Evolutionary conservation across 2,329 filamentous ascomycete genomes (phyloP).

Genomic region (Phaeosphaeriaceae sp.): DNA sequence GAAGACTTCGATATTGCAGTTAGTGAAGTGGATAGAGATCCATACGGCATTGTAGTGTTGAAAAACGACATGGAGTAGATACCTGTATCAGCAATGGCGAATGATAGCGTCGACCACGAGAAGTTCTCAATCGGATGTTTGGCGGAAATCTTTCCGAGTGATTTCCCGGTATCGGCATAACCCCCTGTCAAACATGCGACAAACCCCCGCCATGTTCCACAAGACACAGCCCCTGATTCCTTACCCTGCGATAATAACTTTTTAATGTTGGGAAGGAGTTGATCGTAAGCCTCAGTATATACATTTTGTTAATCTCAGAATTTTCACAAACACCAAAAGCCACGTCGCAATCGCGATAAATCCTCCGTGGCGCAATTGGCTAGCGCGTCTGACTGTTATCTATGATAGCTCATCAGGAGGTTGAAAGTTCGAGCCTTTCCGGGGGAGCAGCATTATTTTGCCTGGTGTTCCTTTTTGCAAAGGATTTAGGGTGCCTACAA

Average conservation of each 20-base stretch:
- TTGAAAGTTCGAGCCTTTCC: constrained; percentile 38
- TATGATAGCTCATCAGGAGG: constrained; percentile 22
- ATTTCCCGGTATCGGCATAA: background rate
- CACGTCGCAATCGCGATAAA: too few relatives aligned
- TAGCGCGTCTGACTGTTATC: constrained; percentile 67
- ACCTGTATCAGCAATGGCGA: background rate
- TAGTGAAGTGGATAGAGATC: constrained; percentile 83
- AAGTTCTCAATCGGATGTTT: background rate
- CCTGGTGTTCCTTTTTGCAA: background rate
- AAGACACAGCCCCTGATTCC: background rate
- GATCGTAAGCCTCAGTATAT: too few relatives aligned
- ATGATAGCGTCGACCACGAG: too few relatives aligned
- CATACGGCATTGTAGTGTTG: constrained; percentile 71
- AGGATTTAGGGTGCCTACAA: background rate
- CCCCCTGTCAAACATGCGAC: background rate
- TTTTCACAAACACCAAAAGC: too few relatives aligned
- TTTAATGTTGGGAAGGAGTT: too few relatives aligned
- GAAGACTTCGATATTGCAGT: constrained; percentile 69
- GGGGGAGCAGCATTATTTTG: constrained; percentile 29
- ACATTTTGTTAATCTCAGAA: too few relatives aligned
- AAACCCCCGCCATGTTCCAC: background rate
- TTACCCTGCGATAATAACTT: too few relatives aligned
- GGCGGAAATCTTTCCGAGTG: background rate
- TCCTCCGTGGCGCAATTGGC: constrained; percentile 57
- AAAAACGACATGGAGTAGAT: constrained; percentile 27